Base-by-base conservation (phyloP, 2,329 filamentous ascomycete species). In the Fusarium sp. region DNA sequence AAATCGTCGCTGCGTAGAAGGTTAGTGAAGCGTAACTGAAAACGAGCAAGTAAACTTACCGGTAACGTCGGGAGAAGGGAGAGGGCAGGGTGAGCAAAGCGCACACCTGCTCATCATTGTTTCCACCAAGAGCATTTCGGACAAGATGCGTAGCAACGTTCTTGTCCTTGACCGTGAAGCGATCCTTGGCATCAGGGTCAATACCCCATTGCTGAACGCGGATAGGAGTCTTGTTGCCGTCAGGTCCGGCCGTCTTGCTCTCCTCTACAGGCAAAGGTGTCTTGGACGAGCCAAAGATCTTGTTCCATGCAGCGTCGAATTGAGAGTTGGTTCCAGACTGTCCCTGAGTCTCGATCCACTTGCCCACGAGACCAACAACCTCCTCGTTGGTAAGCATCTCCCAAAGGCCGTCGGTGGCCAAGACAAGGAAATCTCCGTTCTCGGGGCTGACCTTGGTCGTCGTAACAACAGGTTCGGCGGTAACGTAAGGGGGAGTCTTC, bases 321-420 rank as follows among this genome's bases (percentile, higher is more conserved):
- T 91, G 92, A 3, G 89, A 88, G 56, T 76, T 80, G 40, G 80
- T 78, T 4, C 77, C 74, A 45, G 74, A 78, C 54, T 73, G 75
- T 32, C 80, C 79, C 74, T 97, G 91, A 22, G 86, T 87, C 75
- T 99, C 95, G 43, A 99, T 87, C 95, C 95, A 99, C 76, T 96
- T 92, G 13, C 94, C 96, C 5, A 99, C 95, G 3, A 99, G 86
- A 1, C 95, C 95, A 46, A 99, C 91, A 1, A 97, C 95, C 80
- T 99, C 95, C 74, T 99, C 95, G 71, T 98, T 99, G 43, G 92
- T 97, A 61, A 99, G 83, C 95, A 98, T 98, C 78, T 99, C 95
- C 95, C 95, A 99, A 1, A 99, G 83, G 5, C 95, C 95, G 74
- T 99, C 95, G 0, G 95, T 97, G 22, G 95, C 95, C 83, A 99